These are phyloP conservation scores for Articulospora tetracladia DNA, from an alignment of 495 filamentous ascomycete genomes.

Conservation along the genomic window DNA sequence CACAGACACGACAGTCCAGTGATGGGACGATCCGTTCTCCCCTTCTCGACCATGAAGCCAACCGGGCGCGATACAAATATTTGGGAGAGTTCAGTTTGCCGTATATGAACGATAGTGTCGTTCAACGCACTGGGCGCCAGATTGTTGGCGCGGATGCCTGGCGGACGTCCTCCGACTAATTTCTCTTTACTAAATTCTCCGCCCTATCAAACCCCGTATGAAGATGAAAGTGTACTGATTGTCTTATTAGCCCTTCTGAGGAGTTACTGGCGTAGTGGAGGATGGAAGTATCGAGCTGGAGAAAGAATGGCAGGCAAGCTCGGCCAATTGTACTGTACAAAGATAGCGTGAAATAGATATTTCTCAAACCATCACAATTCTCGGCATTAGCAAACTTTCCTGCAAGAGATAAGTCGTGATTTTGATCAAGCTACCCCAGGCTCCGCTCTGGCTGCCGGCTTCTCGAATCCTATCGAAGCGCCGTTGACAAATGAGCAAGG, in stretches of 20 bases:
- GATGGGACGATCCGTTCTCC: background rate
- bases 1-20: background rate
- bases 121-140: too few species aligned
- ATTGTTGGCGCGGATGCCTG: too few species aligned
- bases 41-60: too few species aligned
- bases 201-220: too few species aligned
- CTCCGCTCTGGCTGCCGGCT: conserved; percentile 1
- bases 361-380: background rate
- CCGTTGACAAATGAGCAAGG: conserved; percentile 16
- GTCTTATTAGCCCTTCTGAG: conserved; percentile 19
- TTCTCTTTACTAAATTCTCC: too few species aligned
- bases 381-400: background rate
- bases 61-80: too few species aligned
- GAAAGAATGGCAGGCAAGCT: background rate
- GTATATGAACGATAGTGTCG: too few species aligned
- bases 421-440: background rate
- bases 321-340: conserved; percentile 21
- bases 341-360: conserved; percentile 19
- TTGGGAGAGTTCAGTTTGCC: too few species aligned
- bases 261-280: background rate
- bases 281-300: background rate
- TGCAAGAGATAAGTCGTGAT: background rate
- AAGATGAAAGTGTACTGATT: conserved; percentile 1
- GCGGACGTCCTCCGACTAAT: too few species aligned
- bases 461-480: conserved; percentile 13